phyloP scores from a whole-genome alignment of 192 early-diverging fungal genomes.

The Coemansia sp. region DNA sequence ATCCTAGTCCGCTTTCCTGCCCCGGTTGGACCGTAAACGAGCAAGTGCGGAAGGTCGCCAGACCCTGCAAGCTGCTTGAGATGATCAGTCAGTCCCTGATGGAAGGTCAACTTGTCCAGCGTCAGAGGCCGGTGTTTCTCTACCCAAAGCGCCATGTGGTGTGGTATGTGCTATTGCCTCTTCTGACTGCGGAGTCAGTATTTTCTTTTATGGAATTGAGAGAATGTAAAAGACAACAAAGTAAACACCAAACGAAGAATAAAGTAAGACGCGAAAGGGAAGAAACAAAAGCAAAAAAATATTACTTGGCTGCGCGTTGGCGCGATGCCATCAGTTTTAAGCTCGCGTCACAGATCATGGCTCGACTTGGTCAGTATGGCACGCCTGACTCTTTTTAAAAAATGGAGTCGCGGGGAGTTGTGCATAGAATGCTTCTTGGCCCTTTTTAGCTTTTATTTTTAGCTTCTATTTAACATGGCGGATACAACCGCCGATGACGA shows the following conservation, averaged over 20 bases:
- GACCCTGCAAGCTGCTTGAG: conserved; percentile 73
- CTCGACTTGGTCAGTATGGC: too few relatives aligned
- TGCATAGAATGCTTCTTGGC: neutral
- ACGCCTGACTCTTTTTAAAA: too few relatives aligned
- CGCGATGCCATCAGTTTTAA: too few relatives aligned
- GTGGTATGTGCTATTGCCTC: too few relatives aligned
- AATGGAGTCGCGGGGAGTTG: too few relatives aligned
- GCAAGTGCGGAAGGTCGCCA: conserved; percentile 90
- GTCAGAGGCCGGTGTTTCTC: conserved; percentile 89
- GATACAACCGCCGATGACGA: conserved; percentile 53
- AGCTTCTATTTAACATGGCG: conserved; percentile 12
- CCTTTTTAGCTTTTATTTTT: neutral
- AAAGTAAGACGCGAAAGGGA: neutral
- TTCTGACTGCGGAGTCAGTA: neutral
- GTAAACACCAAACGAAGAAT: neutral
- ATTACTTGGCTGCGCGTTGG: neutral
- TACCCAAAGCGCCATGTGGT: conserved; percentile 74
- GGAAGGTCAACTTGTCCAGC: conserved; percentile 84
- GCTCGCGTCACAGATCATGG: too few relatives aligned
- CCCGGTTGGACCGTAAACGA: conserved; percentile 94
- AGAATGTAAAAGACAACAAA: neutral
- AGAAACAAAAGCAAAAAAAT: neutral
- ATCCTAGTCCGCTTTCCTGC: conserved; percentile 97
- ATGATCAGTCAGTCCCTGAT: conserved; percentile 69
- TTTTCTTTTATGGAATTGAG: neutral